Conservation (phyloP, 805 yeast genomes). For the Candida dajiaensis region DNA sequence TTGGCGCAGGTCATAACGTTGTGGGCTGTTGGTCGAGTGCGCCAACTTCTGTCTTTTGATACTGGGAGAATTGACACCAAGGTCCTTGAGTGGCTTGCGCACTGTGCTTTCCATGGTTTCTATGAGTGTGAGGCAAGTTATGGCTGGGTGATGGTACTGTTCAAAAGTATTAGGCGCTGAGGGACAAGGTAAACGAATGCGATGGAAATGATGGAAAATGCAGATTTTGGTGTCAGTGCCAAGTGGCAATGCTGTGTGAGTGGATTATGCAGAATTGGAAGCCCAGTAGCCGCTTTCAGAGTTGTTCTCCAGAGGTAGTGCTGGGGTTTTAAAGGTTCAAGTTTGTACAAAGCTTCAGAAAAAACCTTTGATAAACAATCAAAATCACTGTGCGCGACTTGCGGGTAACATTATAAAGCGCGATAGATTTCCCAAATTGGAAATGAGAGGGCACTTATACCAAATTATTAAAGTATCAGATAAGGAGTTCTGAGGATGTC, state of each 20-base stretch:
- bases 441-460: background rate
- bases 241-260: background rate
- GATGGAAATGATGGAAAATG: background rate
- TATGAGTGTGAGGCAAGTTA: background rate
- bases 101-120: slow-evolving; percentile 13
- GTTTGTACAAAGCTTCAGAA: background rate
- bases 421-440: background rate
- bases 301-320: background rate
- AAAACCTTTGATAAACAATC: background rate
- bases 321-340: background rate
- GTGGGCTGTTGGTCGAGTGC: background rate
- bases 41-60: slow-evolving; percentile 21
- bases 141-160: background rate
- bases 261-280: background rate
- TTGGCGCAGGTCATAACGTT: background rate
- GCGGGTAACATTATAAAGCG: slow-evolving; percentile 6
- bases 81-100: slow-evolving; percentile 19
- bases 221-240: background rate
- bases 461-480: background rate
- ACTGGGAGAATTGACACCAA: slow-evolving; percentile 24
- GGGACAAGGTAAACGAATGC: background rate
- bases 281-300: background rate
- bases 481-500: background rate
- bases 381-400: slow-evolving; percentile 4
- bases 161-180: background rate